Evolutionary conservation across 805 yeast genomes (phyloP), one percentile per base, ranked within the genome.

Genomic region (Saccharomycopsis selenospora): DNA sequence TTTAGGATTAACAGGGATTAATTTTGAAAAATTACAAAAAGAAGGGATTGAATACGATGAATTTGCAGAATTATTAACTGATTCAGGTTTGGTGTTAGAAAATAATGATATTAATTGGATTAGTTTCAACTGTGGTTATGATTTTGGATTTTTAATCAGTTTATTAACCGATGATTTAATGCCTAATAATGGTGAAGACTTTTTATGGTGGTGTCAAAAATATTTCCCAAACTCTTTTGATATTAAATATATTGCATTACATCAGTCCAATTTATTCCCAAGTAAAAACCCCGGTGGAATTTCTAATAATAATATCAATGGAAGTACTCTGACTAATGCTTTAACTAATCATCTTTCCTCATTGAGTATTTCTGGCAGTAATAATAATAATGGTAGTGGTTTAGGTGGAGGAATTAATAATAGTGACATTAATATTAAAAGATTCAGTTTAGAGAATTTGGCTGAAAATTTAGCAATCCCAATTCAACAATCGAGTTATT

Each of bases 81-180:
- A 86, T 50, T 84, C 95, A 43, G 99, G 99, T 0, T 69, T 93
- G 55, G 76, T 90, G 30, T 68, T 93, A 57, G 81, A 86, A 57
- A 59, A 65, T 36, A 72, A 73, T 25, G 67, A 75, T 29, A 77
- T 87, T 42, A 79, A 82, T 46, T 93, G 99, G 99, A 73, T 88
- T 46, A 83, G 95, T 52, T 93, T 84, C 67, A 97, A 93, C 63
- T 82, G 81, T 1, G 99, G 98, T 10, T 93, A 93, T 65, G 99
- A 93, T 64, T 76, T 90, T 61, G 99, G 98, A 1, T 90, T 90
- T 63, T 69, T 93, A 51, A 68, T 89, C 13, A 79, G 95, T 43
- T 71, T 88, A 55, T 70, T 91, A 61, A 78, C 82, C 57, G 86
- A 87, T 64, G 76, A 78, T 44, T 67, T 72, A 43, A 83, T 91